Evolutionary conservation across 2,329 filamentous ascomycete genomes (phyloP).

Genomic region (Ascochyta clinopodiicola): DNA sequence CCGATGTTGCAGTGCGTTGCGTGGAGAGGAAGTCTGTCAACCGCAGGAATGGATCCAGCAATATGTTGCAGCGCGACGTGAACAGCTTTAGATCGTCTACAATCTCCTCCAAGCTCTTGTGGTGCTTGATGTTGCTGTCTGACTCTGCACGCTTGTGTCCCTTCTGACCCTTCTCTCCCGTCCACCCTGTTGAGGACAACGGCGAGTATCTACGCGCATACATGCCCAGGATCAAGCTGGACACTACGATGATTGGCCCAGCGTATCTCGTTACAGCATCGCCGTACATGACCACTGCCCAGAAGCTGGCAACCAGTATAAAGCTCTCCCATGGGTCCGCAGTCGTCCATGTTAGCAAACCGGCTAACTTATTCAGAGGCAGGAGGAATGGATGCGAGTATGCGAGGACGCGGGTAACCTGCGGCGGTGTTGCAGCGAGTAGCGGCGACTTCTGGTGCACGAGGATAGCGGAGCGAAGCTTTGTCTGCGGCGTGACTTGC

Average conservation of each 20-base stretch:
- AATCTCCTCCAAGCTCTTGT: constrained; percentile 97
- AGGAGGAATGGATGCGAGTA: constrained; percentile 95
- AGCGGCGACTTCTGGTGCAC: constrained; percentile 97
- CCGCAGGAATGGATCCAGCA: constrained; percentile 86
- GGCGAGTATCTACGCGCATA: constrained; percentile 90
- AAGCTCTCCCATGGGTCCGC: constrained; percentile 98
- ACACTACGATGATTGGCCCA: constrained; percentile 82
- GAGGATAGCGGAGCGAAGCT: constrained; percentile 87
- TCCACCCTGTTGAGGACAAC: constrained; percentile 83
- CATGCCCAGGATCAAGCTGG: constrained; percentile 86
- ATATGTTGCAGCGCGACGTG: constrained; percentile 87
- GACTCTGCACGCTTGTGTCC: constrained; percentile 58
- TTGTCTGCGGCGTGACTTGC: constrained; percentile 70
- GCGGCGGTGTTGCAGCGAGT: constrained; percentile 89
- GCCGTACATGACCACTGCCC: constrained; percentile 85
- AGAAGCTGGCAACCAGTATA: constrained; percentile 82
- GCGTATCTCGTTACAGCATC: constrained; percentile 80
- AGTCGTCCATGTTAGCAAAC: constrained; percentile 91
- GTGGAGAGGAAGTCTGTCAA: constrained; percentile 94
- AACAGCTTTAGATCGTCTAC: constrained; percentile 91
- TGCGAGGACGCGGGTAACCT: constrained; percentile 90
- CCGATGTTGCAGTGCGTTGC: constrained; percentile 86
- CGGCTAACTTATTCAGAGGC: constrained; percentile 83
- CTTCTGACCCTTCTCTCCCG: constrained; percentile 65
- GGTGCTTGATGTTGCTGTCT: constrained; percentile 74